A percentile compares a stretch with the other conserved stretches of the same genome.
These are phyloP conservation scores for Stenogyne calaminthoides DNA, from an alignment of 305 asterid genomes.

Conservation along the genomic window DNA sequence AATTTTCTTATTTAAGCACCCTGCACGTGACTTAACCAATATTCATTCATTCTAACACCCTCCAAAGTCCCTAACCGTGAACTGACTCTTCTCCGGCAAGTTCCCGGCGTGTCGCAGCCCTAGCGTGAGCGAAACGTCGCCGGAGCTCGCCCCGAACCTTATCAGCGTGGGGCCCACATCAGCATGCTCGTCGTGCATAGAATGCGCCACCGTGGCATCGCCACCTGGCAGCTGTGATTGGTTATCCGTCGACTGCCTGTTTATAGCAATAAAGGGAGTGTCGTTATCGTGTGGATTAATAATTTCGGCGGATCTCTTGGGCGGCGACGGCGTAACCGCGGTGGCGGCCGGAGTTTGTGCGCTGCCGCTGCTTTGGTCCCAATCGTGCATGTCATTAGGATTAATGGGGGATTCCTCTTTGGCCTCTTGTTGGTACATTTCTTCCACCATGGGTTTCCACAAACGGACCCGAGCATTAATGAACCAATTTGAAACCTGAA, in stretches of 20 bases:
- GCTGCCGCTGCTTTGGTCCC: conserved; percentile 41
- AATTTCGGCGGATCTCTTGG: conserved; percentile 4
- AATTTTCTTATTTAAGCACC: conserved; percentile 40
- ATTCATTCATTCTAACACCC: conserved; percentile 37
- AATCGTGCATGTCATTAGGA: conserved; percentile 22
- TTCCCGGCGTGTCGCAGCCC: conserved; percentile 97
- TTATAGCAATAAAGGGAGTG: conserved; percentile 59
- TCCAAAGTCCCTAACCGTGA: conserved; percentile 73
- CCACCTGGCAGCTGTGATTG: conserved; percentile 22
- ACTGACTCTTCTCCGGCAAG: conserved; percentile 77
- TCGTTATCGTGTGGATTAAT: conserved; percentile 56
- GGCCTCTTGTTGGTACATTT: conserved; percentile 95
- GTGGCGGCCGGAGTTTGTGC: conserved; percentile 61
- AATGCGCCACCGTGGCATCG: conserved; percentile 14
- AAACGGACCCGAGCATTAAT: conserved; percentile 97
- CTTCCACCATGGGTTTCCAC: conserved; percentile 99
- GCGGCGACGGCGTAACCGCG: conserved; percentile 38
- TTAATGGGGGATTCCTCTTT: conserved; percentile 54
- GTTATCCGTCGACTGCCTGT: conserved; percentile 41
- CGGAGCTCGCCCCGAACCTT: conserved; percentile 75
- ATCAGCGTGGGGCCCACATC: conserved; percentile 59
- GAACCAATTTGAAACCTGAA: conserved; percentile 98
- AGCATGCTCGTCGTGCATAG: conserved; percentile 32
- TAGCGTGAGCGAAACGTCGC: conserved; percentile 92
- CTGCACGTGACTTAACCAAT: background rate